A percentile compares a stretch with the other conserved stretches of the same genome.
phyloP scores from a whole-genome alignment of 139 green algal genomes.

The Medakamo hakoo region DNA sequence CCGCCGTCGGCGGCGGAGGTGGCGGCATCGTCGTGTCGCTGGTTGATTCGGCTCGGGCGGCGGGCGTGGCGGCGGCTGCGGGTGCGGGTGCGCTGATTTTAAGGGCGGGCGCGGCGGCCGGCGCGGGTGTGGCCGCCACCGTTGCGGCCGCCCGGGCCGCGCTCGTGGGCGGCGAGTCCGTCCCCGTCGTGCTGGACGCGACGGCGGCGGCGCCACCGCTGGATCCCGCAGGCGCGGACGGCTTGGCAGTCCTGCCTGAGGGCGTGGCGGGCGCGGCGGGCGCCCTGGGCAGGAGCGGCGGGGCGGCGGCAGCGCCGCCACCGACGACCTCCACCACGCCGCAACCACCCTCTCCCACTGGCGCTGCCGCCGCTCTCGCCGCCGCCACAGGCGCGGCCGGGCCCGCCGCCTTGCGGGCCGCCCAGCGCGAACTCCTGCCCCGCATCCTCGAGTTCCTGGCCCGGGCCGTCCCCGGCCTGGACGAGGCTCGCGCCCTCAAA shows the following conservation, averaged over 20 bases:
- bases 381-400: neutral
- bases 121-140: neutral
- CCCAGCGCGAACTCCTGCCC: neutral
- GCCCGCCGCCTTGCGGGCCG: neutral
- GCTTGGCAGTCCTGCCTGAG: slow-evolving; percentile 14
- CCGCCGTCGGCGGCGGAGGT: slow-evolving; percentile 1
- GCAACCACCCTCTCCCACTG: neutral
- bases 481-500: slow-evolving; percentile 33
- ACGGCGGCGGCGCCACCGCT: slow-evolving; percentile 3
- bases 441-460: slow-evolving; percentile 16
- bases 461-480: slow-evolving; percentile 17
- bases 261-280: slow-evolving; percentile 12
- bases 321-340: neutral
- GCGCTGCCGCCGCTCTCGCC: neutral
- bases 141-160: slow-evolving; percentile 2
- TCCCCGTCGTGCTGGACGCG: slow-evolving; percentile 29
- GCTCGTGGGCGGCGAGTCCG: slow-evolving; percentile 26
- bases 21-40: slow-evolving; percentile 44
- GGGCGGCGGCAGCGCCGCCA: neutral
- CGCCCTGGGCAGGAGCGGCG: neutral
- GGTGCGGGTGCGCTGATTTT: slow-evolving; percentile 66
- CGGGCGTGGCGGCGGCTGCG: slow-evolving; percentile 46
- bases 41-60: slow-evolving; percentile 24
- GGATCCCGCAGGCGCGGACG: slow-evolving; percentile 16
- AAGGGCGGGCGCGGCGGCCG: slow-evolving; percentile 2